Conservation (phyloP, 768 basidiomycete species). For the Serendipita sp. region DNA sequence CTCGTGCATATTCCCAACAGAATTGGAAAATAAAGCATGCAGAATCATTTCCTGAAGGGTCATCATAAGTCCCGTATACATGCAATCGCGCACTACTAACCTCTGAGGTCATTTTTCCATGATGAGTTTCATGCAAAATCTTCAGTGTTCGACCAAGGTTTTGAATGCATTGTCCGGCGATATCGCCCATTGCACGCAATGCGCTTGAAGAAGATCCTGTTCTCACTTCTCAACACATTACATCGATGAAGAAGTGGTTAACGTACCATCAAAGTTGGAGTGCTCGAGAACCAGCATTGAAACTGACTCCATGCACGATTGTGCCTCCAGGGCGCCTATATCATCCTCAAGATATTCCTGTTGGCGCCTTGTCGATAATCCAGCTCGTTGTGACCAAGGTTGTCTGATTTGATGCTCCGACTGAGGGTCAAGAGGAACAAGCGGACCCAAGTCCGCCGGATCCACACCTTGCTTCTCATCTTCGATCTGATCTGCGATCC, state of each 20-base stretch:
- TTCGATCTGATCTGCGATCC: constrained; percentile 4
- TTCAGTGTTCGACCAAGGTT: constrained; percentile 81
- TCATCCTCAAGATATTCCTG: constrained; percentile 26
- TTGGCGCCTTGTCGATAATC: constrained; percentile 32
- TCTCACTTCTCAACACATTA: not conserved
- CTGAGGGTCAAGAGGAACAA: not conserved
- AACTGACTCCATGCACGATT: constrained; percentile 57
- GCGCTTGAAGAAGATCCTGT: constrained; percentile 60
- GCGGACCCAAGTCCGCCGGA: not conserved
- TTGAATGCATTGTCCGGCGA: constrained; percentile 62
- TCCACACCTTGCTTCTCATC: constrained; percentile 3
- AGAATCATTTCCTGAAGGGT: constrained; percentile 72
- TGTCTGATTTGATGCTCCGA: not conserved
- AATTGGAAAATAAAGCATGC: constrained; percentile 82
- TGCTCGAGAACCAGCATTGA: constrained; percentile 70
- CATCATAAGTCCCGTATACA: not conserved
- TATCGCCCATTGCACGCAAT: constrained; percentile 58
- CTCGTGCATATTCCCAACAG: constrained; percentile 57
- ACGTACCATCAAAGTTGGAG: constrained; percentile 77
- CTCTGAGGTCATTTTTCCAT: constrained; percentile 67
- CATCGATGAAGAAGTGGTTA: not conserved
- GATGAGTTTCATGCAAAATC: constrained; percentile 67
- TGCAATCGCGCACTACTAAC: constrained; percentile 26
- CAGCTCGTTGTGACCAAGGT: not conserved
- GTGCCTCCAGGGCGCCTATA: constrained; percentile 42